phyloP scores from a whole-genome alignment of 1,284 basidiomycete species.

The Malassezia brasiliensis region DNA sequence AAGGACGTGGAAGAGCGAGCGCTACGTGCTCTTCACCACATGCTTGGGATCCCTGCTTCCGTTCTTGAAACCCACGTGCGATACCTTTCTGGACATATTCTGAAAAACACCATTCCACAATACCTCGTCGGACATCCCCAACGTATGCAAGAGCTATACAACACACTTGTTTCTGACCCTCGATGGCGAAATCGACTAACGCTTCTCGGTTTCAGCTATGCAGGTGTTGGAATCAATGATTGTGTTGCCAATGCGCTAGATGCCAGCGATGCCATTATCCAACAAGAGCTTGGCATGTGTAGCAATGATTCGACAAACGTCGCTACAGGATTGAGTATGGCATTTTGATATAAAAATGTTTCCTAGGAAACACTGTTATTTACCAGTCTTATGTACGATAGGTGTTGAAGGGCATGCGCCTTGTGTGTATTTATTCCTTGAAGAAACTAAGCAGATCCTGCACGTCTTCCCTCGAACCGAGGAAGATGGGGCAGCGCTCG shows the following conservation, averaged over 20 bases:
- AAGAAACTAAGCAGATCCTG: slow-evolving; percentile 54
- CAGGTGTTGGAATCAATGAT: slow-evolving; percentile 80
- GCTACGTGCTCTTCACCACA: slow-evolving; percentile 24
- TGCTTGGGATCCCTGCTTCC: slow-evolving; percentile 25
- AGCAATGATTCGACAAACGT: not conserved
- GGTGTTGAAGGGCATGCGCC: not conserved
- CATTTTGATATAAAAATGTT: not conserved
- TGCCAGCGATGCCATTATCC: slow-evolving; percentile 8
- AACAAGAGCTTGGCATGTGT: not conserved
- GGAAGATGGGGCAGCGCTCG: slow-evolving; percentile 83
- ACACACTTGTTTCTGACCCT: slow-evolving; percentile 48
- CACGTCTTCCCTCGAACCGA: slow-evolving; percentile 90
- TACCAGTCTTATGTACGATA: not conserved
- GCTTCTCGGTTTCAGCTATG: slow-evolving; percentile 74
- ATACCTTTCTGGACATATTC: slow-evolving; percentile 53
- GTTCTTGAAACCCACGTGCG: slow-evolving; percentile 26
- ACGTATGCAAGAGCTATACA: slow-evolving; percentile 60
- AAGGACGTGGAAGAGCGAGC: slow-evolving; percentile 23
- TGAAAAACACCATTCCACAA: slow-evolving; percentile 71
- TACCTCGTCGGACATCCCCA: slow-evolving; percentile 64
- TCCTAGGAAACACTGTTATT: too few relatives aligned
- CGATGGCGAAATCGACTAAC: slow-evolving; percentile 58
- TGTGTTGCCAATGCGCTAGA: slow-evolving; percentile 54
- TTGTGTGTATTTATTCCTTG: slow-evolving; percentile 5
- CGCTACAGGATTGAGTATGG: not conserved